Evolutionary conservation across 1,139 yeast species (phyloP).

Genomic region (Yamadazyma atmosphaerica): DNA sequence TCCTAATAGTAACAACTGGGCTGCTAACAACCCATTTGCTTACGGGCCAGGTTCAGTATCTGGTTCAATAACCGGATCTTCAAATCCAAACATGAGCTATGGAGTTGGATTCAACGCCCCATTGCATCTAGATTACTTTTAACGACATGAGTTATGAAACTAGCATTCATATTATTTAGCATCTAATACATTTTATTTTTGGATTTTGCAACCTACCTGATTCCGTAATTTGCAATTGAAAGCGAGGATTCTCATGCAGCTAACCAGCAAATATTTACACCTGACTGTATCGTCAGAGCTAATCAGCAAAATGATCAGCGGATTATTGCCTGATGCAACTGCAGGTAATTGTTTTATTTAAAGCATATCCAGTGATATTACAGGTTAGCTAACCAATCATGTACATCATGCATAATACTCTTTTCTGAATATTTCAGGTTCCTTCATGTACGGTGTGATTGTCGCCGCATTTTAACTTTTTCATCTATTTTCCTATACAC

Average conservation of each 20-base stretch:
- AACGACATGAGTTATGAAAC: conserved; percentile 1
- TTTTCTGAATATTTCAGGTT: not conserved
- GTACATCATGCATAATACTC: too few species aligned
- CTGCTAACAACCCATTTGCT: not conserved
- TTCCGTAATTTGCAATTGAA: not conserved
- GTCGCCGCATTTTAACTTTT: not conserved
- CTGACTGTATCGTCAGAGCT: too few species aligned
- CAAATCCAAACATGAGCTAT: too few species aligned
- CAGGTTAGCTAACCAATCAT: too few species aligned
- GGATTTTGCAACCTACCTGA: not conserved
- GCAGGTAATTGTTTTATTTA: too few species aligned
- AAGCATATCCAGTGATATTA: too few species aligned
- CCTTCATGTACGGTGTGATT: not conserved
- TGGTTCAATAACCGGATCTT: not conserved
- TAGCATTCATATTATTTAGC: not conserved
- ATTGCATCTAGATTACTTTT: conserved; percentile 7
- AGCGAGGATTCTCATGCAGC: too few species aligned
- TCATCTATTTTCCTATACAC: not conserved
- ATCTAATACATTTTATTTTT: not conserved
- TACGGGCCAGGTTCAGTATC: not conserved
- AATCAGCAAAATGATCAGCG: not conserved
- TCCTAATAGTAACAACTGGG: not conserved
- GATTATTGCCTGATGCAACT: too few species aligned
- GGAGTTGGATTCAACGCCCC: conserved; percentile 2
- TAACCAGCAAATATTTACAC: too few species aligned